These are phyloP conservation scores for Globisporangium emineosum DNA, from an alignment of 352 stramenopile genomes.

Conservation along the genomic window DNA sequence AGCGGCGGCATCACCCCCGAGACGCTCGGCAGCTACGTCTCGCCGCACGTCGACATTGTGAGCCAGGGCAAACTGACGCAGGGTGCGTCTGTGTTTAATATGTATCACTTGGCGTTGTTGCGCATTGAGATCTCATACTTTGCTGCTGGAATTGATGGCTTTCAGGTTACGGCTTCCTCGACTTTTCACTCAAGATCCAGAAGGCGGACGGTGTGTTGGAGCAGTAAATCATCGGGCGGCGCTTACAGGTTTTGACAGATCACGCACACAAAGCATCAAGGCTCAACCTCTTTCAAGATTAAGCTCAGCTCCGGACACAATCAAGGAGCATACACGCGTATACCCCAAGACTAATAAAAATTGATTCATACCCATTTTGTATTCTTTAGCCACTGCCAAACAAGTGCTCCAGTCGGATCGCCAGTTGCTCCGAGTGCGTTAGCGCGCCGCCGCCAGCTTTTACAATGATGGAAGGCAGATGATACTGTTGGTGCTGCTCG, in stretches of 20 bases:
- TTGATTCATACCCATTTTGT: background rate
- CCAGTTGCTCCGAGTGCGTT: constrained; percentile 4
- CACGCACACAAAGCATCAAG: no score
- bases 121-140: background rate
- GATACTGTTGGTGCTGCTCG: constrained; percentile 18
- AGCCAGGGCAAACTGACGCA: constrained; percentile 98
- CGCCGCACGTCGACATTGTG: constrained; percentile 95
- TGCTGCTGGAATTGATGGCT: background rate
- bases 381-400: constrained; percentile 1
- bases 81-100: constrained; percentile 32
- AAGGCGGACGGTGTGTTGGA: constrained; percentile 67
- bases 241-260: background rate
- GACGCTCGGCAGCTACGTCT: constrained; percentile 93
- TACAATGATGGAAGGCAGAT: background rate
- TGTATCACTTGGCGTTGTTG: background rate
- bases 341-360: background rate
- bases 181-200: constrained; percentile 98
- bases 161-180: constrained; percentile 91
- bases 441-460: background rate
- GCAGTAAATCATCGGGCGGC: constrained; percentile 18
- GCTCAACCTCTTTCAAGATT: background rate
- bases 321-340: background rate
- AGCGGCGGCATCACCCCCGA: constrained; percentile 97
- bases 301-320: background rate
- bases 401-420: background rate